Base-by-base conservation (phyloP, 2,329 filamentous ascomycete genomes). In the Phaeosphaeria sp. region DNA sequence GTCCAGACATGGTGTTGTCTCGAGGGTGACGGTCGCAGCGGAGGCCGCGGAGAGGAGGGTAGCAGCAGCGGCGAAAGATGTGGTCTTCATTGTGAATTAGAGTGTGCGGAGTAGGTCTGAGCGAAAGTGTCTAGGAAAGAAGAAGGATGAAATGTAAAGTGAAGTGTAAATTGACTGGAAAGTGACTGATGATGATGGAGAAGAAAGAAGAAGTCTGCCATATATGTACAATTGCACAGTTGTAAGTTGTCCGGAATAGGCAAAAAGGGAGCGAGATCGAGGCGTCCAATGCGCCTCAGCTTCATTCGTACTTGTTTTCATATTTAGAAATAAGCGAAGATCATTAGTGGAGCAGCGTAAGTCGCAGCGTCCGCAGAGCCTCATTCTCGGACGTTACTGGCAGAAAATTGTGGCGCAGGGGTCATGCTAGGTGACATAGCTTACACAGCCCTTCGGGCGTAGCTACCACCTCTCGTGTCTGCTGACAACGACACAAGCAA, bases 31-130 rank as follows among this genome's bases (percentile, higher is more conserved):
- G 22, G 48, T 51, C 36, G 56, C 48, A 24, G 56, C 56, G 44
- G 27, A 51, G n/a, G 51, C 25, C 25, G 45, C 20, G 15, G 52
- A 51, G 44, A 55, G 48, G 43, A 59, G 56, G 3, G 52, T 33
- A 15, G 52, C 39, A 21, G 49, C 52, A 13, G 56, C 20, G 25
- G 49, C n/a, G 40, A 55, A 13, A 20, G 51, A 47, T 22, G 52
- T 24, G 21, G 52, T 44, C 56, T 55, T 59, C 56, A 59, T 59
- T 48, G 18, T 58, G 44, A 48, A 22, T 17, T 22, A 43, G 21
- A 17, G n/a, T n/a, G 30, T 20, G 13, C 22, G 30, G 33, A 24
- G 8, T 18, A 20, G 18, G 9, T 11, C 40, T 33, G 18, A 15
- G 20, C 24, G 27, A 36, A 25, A 20, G 20, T 25, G 17, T 25